Base-by-base conservation (phyloP, 2,329 filamentous ascomycete genomes). In the Arthrinium phaeospermum region DNA sequence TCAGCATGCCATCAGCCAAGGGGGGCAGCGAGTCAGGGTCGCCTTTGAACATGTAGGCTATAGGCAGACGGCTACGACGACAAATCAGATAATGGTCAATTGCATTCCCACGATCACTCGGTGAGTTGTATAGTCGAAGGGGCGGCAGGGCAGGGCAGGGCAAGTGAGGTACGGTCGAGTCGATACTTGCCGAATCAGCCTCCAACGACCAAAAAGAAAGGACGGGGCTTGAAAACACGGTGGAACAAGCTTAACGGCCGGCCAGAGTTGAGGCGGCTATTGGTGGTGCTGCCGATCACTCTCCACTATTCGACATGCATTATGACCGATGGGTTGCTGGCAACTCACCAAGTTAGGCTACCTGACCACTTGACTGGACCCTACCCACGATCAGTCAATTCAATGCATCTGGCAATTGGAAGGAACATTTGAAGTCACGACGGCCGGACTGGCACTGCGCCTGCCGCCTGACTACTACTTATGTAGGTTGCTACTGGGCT, bases 1-100 rank as follows among this genome's bases (percentile, higher is more conserved):
- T 68, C 67, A 68, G 44, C 27, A 27, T 68, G 46, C 41, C 67
- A 68, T 68, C 67, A 68, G 67, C 67, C 41, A 68, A 68, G 57
- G 30, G 34, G 47, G 30, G 30, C 4, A 22, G 10, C 30, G 19
- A 41, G 30, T 64, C 24, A 30, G 51, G 27, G 14, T 14, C 49
- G 22, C 13, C 19, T 53, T 27, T 14, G 13, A 30, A 53, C 13
- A 24, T 53, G 49, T 53, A n/a, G 14, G 24, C 49, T 57, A 57
- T 19, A 37, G 53, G 53, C 19, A 61, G 8, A 51, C 3, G 4
- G 24, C 8, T 30, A 12, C 7, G 4, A 34, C 13, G n/a, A 27
- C 16, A 61, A 6, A 61, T 61, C 24, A 34, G 34, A 27, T 14
- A 61, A 37, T 10, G 14, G 8, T 12, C 30, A 12, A 19, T 61